A percentile compares a stretch with the other conserved stretches of the same genome.
Evolutionary conservation across 2,329 filamentous ascomycete species (phyloP).

Genomic region (Diaporthe sp.): DNA sequence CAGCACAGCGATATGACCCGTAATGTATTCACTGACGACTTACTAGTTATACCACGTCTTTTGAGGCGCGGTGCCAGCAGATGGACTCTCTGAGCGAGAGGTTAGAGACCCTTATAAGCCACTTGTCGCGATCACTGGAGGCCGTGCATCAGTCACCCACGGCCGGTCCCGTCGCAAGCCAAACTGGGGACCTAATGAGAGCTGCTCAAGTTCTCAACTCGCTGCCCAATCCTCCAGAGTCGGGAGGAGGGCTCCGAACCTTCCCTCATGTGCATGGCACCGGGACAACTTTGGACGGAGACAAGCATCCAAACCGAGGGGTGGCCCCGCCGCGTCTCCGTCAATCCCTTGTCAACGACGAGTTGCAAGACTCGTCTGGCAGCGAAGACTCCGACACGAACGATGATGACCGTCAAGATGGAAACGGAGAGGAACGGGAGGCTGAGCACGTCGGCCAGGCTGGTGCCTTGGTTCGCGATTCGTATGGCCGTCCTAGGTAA

Average conservation of each 20-base stretch:
- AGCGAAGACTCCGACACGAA: neutral
- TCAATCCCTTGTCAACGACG: neutral
- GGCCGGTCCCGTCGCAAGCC: neutral
- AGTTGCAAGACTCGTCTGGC: neutral
- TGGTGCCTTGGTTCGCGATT: no score
- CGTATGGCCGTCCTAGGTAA: no score
- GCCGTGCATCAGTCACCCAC: neutral
- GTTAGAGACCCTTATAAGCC: neutral
- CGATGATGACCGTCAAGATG: no score
- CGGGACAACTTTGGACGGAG: neutral
- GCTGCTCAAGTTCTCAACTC: neutral
- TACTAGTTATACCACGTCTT: neutral
- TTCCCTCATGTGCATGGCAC: neutral
- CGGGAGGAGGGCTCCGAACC: no score
- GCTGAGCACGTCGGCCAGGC: neutral
- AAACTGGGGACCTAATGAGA: neutral
- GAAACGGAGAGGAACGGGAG: neutral
- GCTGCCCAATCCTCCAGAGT: neutral
- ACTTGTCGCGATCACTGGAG: neutral
- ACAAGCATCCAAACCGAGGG: neutral
- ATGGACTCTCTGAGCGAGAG: neutral
- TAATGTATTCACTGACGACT: neutral
- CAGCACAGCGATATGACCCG: neutral
- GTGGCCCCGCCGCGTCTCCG: neutral
- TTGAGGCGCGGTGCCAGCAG: neutral